Evolutionary conservation across 2,329 filamentous ascomycete genomes (phyloP).

Genomic region (Elsinoe ampelina): DNA sequence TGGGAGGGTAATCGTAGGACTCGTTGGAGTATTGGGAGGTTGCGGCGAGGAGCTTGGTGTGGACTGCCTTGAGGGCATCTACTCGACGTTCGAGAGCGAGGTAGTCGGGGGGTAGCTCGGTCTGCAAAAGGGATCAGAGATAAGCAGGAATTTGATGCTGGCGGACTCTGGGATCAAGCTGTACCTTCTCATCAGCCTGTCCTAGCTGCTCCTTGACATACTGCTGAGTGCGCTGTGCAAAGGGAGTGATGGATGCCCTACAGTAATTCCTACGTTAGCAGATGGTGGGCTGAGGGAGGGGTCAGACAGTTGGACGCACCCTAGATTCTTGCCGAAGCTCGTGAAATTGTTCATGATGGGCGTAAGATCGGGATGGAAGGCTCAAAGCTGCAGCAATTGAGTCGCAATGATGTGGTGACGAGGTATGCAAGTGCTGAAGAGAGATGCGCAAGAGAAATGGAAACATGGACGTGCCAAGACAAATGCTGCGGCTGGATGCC

Average conservation of each 20-base stretch:
- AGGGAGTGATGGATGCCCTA: slow-evolving; percentile 80
- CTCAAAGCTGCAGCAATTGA: background rate
- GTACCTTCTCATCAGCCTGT: slow-evolving; percentile 68
- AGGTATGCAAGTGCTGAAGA: background rate
- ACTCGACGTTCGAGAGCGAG: slow-evolving; percentile 97
- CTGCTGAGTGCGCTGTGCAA: slow-evolving; percentile 88
- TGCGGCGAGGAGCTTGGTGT: slow-evolving; percentile 93
- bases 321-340: slow-evolving; percentile 62
- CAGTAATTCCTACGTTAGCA: slow-evolving; percentile 31
- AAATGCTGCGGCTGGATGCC: slow-evolving; percentile 4
- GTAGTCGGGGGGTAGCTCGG: slow-evolving; percentile 92
- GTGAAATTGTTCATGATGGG: slow-evolving; percentile 57
- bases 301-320: slow-evolving; percentile 36
- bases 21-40: slow-evolving; percentile 92
- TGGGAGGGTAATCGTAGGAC: slow-evolving; percentile 85
- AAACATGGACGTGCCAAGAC: slow-evolving; percentile 3
- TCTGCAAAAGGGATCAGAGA: slow-evolving; percentile 44
- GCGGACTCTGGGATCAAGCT: background rate
- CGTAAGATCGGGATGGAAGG: background rate
- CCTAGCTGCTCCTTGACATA: slow-evolving; percentile 97
- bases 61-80: slow-evolving; percentile 91
- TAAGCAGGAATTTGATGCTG: background rate
- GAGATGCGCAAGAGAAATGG: slow-evolving; percentile 1
- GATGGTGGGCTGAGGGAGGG: slow-evolving; percentile 1
- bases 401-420: background rate